Conservation (phyloP, 257 asterid species). For the Dorcoceras hygrometricum region DNA sequence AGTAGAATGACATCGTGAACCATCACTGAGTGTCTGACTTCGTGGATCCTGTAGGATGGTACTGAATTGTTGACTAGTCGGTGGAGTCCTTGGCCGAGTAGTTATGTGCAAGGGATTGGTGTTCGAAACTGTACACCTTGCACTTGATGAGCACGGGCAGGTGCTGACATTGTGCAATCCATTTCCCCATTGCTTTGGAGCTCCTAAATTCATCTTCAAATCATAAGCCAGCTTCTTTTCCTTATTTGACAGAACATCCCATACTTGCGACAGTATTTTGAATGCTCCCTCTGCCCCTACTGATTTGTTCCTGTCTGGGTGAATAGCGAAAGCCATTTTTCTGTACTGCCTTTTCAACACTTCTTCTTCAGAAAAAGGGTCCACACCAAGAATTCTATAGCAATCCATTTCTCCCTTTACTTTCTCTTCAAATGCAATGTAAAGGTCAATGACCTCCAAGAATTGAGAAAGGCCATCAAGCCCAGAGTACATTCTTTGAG, state of each 20-base stretch:
- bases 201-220: conserved; percentile 26
- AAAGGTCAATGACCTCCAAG: conserved; percentile 42
- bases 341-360: conserved; percentile 38
- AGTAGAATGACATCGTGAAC: neutral
- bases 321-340: conserved; percentile 54
- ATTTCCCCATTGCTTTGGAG: conserved; percentile 21
- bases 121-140: conserved; percentile 13
- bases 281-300: conserved; percentile 76
- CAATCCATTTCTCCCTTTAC: conserved; percentile 50
- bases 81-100: conserved; percentile 24
- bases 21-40: neutral
- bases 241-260: conserved; percentile 54
- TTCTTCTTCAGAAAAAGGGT: conserved; percentile 42
- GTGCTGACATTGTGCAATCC: conserved; percentile 13
- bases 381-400: conserved; percentile 51
- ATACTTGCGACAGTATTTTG: conserved; percentile 50
- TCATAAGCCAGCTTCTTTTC: conserved; percentile 41
- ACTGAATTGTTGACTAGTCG: conserved; percentile 16
- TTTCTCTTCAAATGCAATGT: conserved; percentile 43
- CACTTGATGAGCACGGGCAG: conserved; percentile 26
- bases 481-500: conserved; percentile 50
- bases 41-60: conserved; percentile 7
- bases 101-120: conserved; percentile 11
- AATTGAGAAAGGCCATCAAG: conserved; percentile 67
- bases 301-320: conserved; percentile 71